Conservation (phyloP, 1,139 yeast species). For the Geotrichum histeridarum region DNA sequence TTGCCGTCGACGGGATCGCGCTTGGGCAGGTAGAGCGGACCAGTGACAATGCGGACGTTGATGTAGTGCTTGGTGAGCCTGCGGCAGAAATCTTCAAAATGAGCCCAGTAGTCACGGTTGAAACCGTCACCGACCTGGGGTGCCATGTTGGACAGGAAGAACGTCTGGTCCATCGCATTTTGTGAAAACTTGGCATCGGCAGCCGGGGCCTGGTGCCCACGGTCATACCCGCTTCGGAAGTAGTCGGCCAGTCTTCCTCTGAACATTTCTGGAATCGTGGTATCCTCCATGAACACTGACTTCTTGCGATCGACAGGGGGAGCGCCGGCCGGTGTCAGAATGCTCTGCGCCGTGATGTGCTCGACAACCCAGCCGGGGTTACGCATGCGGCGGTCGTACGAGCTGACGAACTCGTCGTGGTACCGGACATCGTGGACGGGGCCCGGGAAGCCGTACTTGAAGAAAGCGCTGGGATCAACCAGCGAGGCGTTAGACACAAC, state of each 20-base stretch:
- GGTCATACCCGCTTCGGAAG: constrained; percentile 90
- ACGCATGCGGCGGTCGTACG: constrained; percentile 77
- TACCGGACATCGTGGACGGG: constrained; percentile 80
- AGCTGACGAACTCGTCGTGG: constrained; percentile 72
- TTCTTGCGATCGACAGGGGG: constrained; percentile 56
- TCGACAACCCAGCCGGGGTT: constrained; percentile 93
- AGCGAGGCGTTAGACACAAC: background rate
- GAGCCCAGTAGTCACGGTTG: constrained; percentile 97
- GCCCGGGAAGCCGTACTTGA: constrained; percentile 90
- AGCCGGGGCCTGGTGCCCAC: constrained; percentile 98
- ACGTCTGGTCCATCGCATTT: constrained; percentile 91
- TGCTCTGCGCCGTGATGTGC: constrained; percentile 75
- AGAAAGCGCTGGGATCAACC: constrained; percentile 40
- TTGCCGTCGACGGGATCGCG: constrained; percentile 70
- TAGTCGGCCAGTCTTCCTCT: constrained; percentile 76
- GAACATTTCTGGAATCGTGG: constrained; percentile 68
- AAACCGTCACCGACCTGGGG: constrained; percentile 98
- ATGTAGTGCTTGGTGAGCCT: constrained; percentile 63
- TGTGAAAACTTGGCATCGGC: constrained; percentile 93
- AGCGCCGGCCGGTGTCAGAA: constrained; percentile 41
- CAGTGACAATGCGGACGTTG: constrained; percentile 81
- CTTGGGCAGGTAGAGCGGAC: constrained; percentile 87
- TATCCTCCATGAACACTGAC: constrained; percentile 83
- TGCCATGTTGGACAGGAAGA: constrained; percentile 79
- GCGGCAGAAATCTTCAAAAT: constrained; percentile 84